Evolutionary conservation across 495 filamentous ascomycete genomes (phyloP), one percentile per base, ranked within the genome.

Genomic region (Cercophora newfieldiana): DNA sequence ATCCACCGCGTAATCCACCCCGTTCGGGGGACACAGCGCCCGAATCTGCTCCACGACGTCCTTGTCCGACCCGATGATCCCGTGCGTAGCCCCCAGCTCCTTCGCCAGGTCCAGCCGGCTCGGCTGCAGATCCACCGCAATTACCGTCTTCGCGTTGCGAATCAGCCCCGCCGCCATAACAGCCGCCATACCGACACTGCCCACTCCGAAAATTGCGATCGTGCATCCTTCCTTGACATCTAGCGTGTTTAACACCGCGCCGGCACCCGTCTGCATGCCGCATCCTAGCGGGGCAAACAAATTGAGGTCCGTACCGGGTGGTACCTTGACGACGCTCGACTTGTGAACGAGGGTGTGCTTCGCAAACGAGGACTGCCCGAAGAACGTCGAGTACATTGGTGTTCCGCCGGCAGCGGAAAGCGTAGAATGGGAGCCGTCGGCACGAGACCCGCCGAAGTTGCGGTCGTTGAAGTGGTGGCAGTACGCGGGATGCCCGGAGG

Each of bases 121-220:
- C 28, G 82, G 73, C 54, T 87, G 81, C 59, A 92, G 81, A 75
- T 94, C 91, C 10, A 92, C 87, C 0, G 82, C 78, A 1, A 91
- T 80, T 12, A 93, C 75, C 81, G 53, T 67, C n/a, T 24, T 28
- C 5, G 67, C 68, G 1, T 49, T 58, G 12, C 55, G 19, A 7
- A 75, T 64, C 10, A 84, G 29, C 48, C 28, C 86, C 61, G 86
- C 90, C 8, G 92, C 80, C 56, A 94, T 78, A 0, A 84, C 85
- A 62, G 86, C 90, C 12, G 92, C 80, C 56, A 94, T 78, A 0
- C 91, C 91, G 0, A 94, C 85, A 0, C 88, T 86, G 0, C 91
- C 91, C 18, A 89, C 87, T 0, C 91, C 91, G 68, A 92, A 89
- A 3, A 95, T 85, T 0, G 92, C 83, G 0, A 93, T 83, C 4